Percentiles rank a stretch among this genome's conserved stretches.
phyloP scores from a whole-genome alignment of 2,329 filamentous ascomycete species.

The Fusarium hainanense region DNA sequence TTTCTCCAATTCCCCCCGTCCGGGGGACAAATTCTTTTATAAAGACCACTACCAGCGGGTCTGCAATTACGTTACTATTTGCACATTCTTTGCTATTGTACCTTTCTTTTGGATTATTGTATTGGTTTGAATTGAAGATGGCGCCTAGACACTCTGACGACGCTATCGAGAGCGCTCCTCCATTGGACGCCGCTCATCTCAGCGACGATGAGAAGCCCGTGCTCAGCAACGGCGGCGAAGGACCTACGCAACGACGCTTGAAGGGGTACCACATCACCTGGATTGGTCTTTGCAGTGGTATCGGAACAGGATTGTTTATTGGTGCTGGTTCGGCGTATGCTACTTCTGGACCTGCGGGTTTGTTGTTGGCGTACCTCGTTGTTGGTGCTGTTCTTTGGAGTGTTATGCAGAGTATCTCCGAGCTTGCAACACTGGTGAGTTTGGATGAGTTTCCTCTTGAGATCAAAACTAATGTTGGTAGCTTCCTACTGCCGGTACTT shows the following conservation, averaged over 20 bases:
- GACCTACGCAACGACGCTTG: constrained; percentile 36
- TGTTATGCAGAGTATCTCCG: constrained; percentile 44
- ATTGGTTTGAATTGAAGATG: not conserved
- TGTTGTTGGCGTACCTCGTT: constrained; percentile 38
- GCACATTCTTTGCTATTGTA: not conserved
- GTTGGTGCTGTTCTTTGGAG: constrained; percentile 42
- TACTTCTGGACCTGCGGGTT: constrained; percentile 39
- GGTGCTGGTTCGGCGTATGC: constrained; percentile 42
- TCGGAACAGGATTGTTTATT: constrained; percentile 42
- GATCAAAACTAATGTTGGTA: not conserved
- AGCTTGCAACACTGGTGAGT: constrained; percentile 40
- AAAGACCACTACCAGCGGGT: not conserved
- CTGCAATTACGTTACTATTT: not conserved
- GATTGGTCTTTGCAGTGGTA: constrained; percentile 43
- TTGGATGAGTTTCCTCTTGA: fast-evolving
- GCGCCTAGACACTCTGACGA: constrained; percentile 7
- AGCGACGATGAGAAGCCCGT: constrained; percentile 29
- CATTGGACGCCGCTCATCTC: not conserved
- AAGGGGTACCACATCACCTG: constrained; percentile 43
- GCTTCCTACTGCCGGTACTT: constrained; percentile 42
- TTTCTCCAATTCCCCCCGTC: not conserved
- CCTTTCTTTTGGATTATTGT: not conserved
- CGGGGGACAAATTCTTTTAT: not conserved
- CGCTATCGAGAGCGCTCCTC: constrained; percentile 20
- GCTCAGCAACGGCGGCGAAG: constrained; percentile 40